Evolutionary conservation across 495 filamentous ascomycete species (phyloP).

Genomic region (Hypoxylon crocopeplum): DNA sequence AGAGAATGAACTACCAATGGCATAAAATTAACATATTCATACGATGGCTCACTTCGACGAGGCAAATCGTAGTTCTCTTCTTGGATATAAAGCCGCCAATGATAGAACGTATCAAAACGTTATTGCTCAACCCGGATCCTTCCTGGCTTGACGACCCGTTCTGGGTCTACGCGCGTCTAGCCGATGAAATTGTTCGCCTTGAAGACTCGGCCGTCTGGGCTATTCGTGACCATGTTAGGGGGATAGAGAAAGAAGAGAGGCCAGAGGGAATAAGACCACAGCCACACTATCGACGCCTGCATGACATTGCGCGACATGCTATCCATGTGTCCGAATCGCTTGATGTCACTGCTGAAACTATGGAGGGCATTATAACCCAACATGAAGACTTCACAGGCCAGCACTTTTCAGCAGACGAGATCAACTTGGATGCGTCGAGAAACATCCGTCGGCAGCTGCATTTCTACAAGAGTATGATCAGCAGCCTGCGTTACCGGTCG

Average conservation of each 20-base stretch:
- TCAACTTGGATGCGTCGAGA: constrained; percentile 2
- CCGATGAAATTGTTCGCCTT: constrained; percentile 34
- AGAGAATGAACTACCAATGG: constrained; percentile 36
- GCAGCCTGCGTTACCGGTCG: constrained; percentile 47
- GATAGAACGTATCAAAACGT: constrained; percentile 2
- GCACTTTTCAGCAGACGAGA: neutral
- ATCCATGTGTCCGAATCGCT: constrained; percentile 56
- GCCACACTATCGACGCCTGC: constrained; percentile 50
- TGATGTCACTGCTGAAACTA: constrained; percentile 46
- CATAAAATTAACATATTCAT: constrained; percentile 46
- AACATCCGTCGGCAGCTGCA: constrained; percentile 37
- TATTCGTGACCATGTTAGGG: constrained; percentile 42
- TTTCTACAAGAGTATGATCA: constrained; percentile 47
- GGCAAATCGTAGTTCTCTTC: constrained; percentile 42
- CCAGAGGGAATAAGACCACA: constrained; percentile 21
- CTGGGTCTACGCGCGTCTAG: constrained; percentile 35
- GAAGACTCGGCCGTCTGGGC: constrained; percentile 45
- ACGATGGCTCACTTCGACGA: constrained; percentile 33
- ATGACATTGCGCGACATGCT: constrained; percentile 57
- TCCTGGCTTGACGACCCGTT: constrained; percentile 22
- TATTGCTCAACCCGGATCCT: neutral
- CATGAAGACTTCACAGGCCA: constrained; percentile 25
- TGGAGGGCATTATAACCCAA: constrained; percentile 44
- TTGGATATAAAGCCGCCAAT: constrained; percentile 42
- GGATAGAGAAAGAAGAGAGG: constrained; percentile 26